These are phyloP conservation scores for Breynia disticha DNA, from an alignment of 441 rosid genomes.

Conservation along the genomic window DNA sequence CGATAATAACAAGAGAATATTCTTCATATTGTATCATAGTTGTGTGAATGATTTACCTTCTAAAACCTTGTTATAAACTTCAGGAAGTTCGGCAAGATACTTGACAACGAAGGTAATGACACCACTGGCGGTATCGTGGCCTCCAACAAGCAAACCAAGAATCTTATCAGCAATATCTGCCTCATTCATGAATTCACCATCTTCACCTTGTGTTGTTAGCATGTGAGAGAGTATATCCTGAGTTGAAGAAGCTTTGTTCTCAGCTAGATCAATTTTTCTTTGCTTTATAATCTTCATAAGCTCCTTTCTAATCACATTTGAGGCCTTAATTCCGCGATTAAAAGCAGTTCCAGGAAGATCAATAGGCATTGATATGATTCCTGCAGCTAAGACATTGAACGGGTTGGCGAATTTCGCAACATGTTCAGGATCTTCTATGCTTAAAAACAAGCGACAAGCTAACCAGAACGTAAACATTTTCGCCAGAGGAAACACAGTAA, in stretches of 20 bases:
- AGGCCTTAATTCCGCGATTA: not conserved
- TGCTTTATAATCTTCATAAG: not conserved
- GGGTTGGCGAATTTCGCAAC: constrained; percentile 1
- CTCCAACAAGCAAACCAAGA: constrained; percentile 18
- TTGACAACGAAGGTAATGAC: constrained; percentile 15
- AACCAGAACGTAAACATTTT: constrained; percentile 29
- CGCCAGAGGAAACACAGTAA: constrained; percentile 26
- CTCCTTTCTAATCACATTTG: not conserved
- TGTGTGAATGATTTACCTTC: constrained; percentile 4
- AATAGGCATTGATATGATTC: constrained; percentile 1
- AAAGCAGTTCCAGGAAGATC: constrained; percentile 3
- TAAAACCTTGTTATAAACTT: constrained; percentile 5
- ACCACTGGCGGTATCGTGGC: constrained; percentile 16
- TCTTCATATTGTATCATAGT: not conserved
- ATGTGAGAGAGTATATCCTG: constrained; percentile 21
- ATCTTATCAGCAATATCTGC: constrained; percentile 16
- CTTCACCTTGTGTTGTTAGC: constrained; percentile 8
- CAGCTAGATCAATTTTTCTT: constrained; percentile 1
- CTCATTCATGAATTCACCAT: constrained; percentile 13
- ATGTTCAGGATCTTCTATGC: constrained; percentile 25
- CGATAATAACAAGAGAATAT: not conserved
- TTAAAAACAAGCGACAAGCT: constrained; percentile 31
- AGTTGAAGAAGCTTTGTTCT: constrained; percentile 6
- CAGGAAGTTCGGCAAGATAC: constrained; percentile 15
- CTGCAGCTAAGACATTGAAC: not conserved